Conservation (phyloP, 2,329 filamentous ascomycete species). For the Xylaria arbuscula region DNA sequence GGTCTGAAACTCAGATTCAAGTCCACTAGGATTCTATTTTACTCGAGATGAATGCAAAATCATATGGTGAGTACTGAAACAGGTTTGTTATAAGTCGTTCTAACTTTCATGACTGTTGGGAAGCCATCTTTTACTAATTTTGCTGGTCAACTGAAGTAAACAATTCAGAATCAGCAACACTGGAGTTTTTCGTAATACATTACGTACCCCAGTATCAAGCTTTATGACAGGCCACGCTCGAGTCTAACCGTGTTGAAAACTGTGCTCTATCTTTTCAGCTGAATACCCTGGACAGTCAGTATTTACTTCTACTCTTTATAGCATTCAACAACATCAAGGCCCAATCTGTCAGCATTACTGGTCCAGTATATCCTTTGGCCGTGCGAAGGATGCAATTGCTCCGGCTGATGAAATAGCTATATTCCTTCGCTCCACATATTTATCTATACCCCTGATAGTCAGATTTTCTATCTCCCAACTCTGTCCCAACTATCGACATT, state of each 20-base stretch:
- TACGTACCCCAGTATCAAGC: too few species aligned
- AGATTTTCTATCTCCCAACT: not conserved
- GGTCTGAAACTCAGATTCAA: not conserved
- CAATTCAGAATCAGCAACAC: not conserved
- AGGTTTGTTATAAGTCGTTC: too few species aligned
- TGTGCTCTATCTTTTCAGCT: not conserved
- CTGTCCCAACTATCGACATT: not conserved
- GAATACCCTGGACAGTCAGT: not conserved
- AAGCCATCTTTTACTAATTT: too few species aligned
- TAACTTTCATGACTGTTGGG: too few species aligned
- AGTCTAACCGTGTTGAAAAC: not conserved
- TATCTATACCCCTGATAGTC: constrained; percentile 9
- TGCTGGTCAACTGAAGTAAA: too few species aligned
- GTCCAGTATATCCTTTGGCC: not conserved
- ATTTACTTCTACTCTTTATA: not conserved
- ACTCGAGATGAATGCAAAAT: too few species aligned
- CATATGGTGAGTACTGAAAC: too few species aligned
- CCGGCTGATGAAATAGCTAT: not conserved
- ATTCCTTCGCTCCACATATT: constrained; percentile 25
- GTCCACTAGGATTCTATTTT: too few species aligned
- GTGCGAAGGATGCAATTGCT: constrained; percentile 18
- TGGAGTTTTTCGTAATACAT: not conserved
- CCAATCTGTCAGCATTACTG: not conserved
- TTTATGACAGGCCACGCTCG: not conserved
- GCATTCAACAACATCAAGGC: not conserved